phyloP scores from a whole-genome alignment of 83 land plant genomes.

The Picea mariana region DNA sequence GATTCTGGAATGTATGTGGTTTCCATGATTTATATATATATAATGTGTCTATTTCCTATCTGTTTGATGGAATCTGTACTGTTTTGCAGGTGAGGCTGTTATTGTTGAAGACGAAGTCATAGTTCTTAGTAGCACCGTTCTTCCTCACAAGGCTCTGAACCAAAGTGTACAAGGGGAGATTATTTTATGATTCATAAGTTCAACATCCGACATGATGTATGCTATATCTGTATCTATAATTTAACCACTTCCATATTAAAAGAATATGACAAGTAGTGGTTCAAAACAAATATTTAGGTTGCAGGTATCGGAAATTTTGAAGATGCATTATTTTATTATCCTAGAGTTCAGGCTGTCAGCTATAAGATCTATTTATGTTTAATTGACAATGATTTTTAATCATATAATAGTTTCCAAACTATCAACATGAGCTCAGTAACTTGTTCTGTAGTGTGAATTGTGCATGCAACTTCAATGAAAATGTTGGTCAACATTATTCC shows the following conservation, averaged over 20 bases:
- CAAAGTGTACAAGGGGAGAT: slow-evolving; percentile 53
- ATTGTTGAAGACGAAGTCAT: slow-evolving; percentile 59
- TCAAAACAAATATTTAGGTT: not conserved
- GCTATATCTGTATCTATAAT: not conserved
- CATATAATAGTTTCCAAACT: too few relatives aligned
- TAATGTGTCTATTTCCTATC: too few relatives aligned
- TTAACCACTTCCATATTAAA: not conserved
- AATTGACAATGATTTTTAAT: not conserved
- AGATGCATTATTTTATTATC: not conserved
- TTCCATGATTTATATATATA: too few relatives aligned
- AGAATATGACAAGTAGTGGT: not conserved
- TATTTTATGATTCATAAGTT: slow-evolving; percentile 20
- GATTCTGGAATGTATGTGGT: too few relatives aligned
- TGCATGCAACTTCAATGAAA: not conserved
- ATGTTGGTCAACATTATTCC: slow-evolving; percentile 1
- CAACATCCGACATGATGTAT: not conserved
- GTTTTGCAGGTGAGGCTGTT: slow-evolving; percentile 46
- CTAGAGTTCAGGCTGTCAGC: not conserved
- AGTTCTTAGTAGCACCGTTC: slow-evolving; percentile 49
- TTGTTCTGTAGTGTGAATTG: not conserved
- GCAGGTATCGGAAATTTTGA: not conserved
- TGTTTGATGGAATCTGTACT: not conserved
- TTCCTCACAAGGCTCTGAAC: slow-evolving; percentile 51
- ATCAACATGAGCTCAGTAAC: not conserved
- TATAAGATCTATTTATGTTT: not conserved